Evolutionary conservation across 345 rosid genomes (phyloP).

Genomic region (Melastoma malabathricum): DNA sequence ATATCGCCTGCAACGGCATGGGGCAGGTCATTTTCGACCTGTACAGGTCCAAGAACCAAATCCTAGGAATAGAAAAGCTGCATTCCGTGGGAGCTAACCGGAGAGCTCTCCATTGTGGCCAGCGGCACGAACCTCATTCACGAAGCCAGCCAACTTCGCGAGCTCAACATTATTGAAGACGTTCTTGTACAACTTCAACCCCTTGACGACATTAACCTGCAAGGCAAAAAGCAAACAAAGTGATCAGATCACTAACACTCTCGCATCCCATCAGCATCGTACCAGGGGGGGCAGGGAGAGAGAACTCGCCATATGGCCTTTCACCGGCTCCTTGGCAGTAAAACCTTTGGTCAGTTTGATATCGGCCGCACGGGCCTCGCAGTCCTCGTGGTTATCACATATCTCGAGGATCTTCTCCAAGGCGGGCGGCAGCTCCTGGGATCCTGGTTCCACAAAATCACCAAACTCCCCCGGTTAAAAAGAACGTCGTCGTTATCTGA

Average conservation of each 20-base stretch:
- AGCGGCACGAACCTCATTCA: conserved; percentile 54
- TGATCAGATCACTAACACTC: too few species aligned
- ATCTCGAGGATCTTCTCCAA: conserved; percentile 20
- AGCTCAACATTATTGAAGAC: conserved; percentile 64
- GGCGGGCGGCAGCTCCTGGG: conserved; percentile 49
- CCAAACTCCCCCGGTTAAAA: neutral
- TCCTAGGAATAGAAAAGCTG: neutral
- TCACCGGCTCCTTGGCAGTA: conserved; percentile 84
- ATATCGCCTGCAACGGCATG: conserved; percentile 47
- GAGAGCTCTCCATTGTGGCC: conserved; percentile 83
- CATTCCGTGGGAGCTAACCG: conserved; percentile 21
- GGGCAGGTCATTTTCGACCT: neutral
- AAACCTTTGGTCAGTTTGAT: conserved; percentile 77
- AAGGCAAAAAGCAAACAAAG: too few species aligned
- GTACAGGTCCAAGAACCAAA: neutral
- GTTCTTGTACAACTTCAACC: conserved; percentile 71
- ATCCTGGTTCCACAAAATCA: conserved; percentile 30
- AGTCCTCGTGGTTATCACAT: conserved; percentile 65
- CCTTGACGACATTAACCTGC: conserved; percentile 97
- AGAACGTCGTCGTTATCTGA: neutral
- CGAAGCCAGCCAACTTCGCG: conserved; percentile 48
- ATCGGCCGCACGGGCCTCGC: conserved; percentile 39
- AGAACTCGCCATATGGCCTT: conserved; percentile 91
- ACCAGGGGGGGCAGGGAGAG: too few species aligned
- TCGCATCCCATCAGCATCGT: too few species aligned